phyloP scores from a whole-genome alignment of 2,329 filamentous ascomycete species.

The Fusarium buharicum region DNA sequence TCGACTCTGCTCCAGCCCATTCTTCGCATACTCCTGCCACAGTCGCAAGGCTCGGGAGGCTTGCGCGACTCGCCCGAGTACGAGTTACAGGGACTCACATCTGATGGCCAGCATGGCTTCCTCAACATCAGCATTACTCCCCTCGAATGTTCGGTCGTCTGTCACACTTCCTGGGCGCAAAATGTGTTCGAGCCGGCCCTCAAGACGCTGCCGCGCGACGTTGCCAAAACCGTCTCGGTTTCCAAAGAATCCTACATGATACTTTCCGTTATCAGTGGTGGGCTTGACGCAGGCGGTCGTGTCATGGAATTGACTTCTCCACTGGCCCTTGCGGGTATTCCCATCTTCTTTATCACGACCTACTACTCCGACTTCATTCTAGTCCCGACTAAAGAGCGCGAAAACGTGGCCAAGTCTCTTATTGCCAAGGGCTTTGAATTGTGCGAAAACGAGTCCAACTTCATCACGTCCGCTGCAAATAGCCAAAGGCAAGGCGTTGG shows the following conservation, averaged over 20 bases:
- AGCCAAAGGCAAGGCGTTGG: slow-evolving; percentile 47
- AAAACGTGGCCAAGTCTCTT: slow-evolving; percentile 79
- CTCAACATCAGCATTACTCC: slow-evolving; percentile 94
- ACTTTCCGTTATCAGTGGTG: slow-evolving; percentile 89
- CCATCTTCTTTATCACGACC: slow-evolving; percentile 98
- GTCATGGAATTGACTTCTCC: slow-evolving; percentile 93
- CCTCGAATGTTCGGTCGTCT: slow-evolving; percentile 92
- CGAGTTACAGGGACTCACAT: slow-evolving; percentile 59
- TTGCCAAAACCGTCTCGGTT: slow-evolving; percentile 71
- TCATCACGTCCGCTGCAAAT: slow-evolving; percentile 64
- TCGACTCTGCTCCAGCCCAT: slow-evolving; percentile 85
- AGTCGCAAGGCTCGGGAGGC: slow-evolving; percentile 57
- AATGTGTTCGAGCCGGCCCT: slow-evolving; percentile 81
- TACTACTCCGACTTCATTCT: slow-evolving; percentile 98
- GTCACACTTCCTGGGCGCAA: slow-evolving; percentile 77
- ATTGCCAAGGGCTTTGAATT: slow-evolving; percentile 86
- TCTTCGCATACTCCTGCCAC: slow-evolving; percentile 82
- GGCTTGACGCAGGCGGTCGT: slow-evolving; percentile 88
- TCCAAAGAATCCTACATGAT: slow-evolving; percentile 87
- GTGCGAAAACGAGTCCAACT: slow-evolving; percentile 75
- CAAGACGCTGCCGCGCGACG: slow-evolving; percentile 66
- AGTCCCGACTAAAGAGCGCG: slow-evolving; percentile 79
- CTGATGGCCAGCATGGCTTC: slow-evolving; percentile 76
- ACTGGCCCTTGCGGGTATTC: slow-evolving; percentile 88
- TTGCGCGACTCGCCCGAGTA: slow-evolving; percentile 50